Conservation (phyloP, 129 eudicot species). For the Centaurea solstitialis region DNA sequence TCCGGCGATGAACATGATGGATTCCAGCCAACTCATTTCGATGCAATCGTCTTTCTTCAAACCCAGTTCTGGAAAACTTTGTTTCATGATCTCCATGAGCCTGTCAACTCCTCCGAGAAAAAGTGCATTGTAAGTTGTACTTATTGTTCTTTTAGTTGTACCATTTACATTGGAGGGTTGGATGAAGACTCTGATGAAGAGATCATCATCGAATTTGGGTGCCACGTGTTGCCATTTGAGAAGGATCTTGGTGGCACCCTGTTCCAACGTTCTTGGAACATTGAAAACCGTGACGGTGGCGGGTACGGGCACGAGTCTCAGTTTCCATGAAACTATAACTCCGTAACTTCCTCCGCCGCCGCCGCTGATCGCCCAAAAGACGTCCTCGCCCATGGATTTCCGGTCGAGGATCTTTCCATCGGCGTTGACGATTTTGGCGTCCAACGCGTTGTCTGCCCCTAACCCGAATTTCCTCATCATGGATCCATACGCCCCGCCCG, state of each 20-base stretch:
- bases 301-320: slow-evolving; percentile 42
- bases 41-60: slow-evolving; percentile 25
- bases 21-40: slow-evolving; percentile 44
- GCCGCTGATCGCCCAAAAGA: slow-evolving; percentile 53
- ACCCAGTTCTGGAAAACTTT: slow-evolving; percentile 37
- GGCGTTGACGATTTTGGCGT: slow-evolving; percentile 41
- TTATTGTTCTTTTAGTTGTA: slow-evolving; percentile 32
- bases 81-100: slow-evolving; percentile 12
- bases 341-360: slow-evolving; percentile 56
- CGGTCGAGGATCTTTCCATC: slow-evolving; percentile 41
- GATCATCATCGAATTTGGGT: slow-evolving; percentile 31
- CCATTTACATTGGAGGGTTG: not conserved
- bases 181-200: slow-evolving; percentile 40
- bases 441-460: slow-evolving; percentile 42
- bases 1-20: slow-evolving; percentile 35
- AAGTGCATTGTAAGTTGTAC: slow-evolving; percentile 31
- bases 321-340: slow-evolving; percentile 39
- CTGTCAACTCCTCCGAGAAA: slow-evolving; percentile 32
- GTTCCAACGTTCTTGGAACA: slow-evolving; percentile 32
- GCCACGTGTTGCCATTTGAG: slow-evolving; percentile 44
- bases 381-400: slow-evolving; percentile 50
- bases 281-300: slow-evolving; percentile 40
- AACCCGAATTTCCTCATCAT: slow-evolving; percentile 54
- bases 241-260: slow-evolving; percentile 36
- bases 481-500: slow-evolving; percentile 49